These are phyloP conservation scores for Cystofilobasidium ferigula DNA, from an alignment of 768 basidiomycete genomes.

Conservation along the genomic window DNA sequence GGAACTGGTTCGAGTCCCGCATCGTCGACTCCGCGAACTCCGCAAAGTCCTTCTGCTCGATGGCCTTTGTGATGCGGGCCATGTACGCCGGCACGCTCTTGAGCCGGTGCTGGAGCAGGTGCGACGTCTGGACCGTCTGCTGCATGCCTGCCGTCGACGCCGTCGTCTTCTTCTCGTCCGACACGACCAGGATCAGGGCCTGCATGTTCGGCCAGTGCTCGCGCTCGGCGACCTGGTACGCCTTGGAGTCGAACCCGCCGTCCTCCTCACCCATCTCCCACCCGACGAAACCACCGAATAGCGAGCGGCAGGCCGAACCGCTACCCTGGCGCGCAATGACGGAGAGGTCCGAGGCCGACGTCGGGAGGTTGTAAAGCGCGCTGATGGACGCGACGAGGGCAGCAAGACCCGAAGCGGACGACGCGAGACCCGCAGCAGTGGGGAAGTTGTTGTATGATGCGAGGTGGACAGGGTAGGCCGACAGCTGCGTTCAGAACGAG, in stretches of 20 bases:
- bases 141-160: constrained; percentile 95
- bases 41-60: constrained; percentile 68
- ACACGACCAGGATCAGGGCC: constrained; percentile 93
- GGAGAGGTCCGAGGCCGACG: constrained; percentile 69
- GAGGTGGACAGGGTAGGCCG: constrained; percentile 67
- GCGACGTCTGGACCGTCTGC: constrained; percentile 82
- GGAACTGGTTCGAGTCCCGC: constrained; percentile 97
- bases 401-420: constrained; percentile 92
- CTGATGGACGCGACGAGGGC: constrained; percentile 85
- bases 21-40: constrained; percentile 84
- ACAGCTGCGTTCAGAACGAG: constrained; percentile 46
- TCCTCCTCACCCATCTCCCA: constrained; percentile 66
- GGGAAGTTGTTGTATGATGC: constrained; percentile 97
- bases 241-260: constrained; percentile 75
- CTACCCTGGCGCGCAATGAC: constrained; percentile 94
- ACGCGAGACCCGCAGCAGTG: constrained; percentile 93
- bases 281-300: constrained; percentile 93
- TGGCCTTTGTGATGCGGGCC: constrained; percentile 68
- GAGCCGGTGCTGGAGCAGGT: constrained; percentile 81
- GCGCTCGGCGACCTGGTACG: constrained; percentile 71
- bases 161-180: constrained; percentile 91
- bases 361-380: constrained; percentile 68
- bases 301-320: constrained; percentile 92
- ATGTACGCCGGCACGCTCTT: constrained; percentile 70
- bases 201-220: constrained; percentile 90